Evolutionary conservation across 805 yeast genomes (phyloP).

Genomic region (Kazachstania kunashirensis): DNA sequence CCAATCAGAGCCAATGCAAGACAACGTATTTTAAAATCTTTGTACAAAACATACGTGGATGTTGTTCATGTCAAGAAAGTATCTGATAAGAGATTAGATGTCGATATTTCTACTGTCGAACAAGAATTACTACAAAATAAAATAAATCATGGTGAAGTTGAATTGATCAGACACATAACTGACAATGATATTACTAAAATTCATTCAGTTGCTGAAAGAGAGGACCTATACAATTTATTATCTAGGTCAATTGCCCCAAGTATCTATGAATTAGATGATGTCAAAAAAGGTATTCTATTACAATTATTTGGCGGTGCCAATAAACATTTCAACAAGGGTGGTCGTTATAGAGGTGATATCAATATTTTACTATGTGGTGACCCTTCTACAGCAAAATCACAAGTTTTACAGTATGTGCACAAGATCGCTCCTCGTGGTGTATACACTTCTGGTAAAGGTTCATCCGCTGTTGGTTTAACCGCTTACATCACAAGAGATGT

Average conservation of each 20-base stretch:
- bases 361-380: slow-evolving; percentile 92
- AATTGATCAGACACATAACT: slow-evolving; percentile 61
- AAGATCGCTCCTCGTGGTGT: slow-evolving; percentile 97
- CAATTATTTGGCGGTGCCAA: slow-evolving; percentile 95
- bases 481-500: slow-evolving; percentile 93
- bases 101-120: slow-evolving; percentile 58
- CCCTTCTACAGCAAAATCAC: slow-evolving; percentile 96
- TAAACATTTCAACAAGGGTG: slow-evolving; percentile 80
- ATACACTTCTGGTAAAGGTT: slow-evolving; percentile 96
- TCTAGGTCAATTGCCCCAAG: slow-evolving; percentile 95
- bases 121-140: slow-evolving; percentile 40
- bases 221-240: slow-evolving; percentile 74
- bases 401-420: slow-evolving; percentile 87
- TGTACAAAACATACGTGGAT: slow-evolving; percentile 89
- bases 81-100: slow-evolving; percentile 71
- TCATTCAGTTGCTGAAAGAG: slow-evolving; percentile 49
- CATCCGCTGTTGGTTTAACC: slow-evolving; percentile 97
- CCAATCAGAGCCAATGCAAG: slow-evolving; percentile 84
- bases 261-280: slow-evolving; percentile 91
- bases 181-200: slow-evolving; percentile 63
- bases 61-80: slow-evolving; percentile 86
- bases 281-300: slow-evolving; percentile 84
- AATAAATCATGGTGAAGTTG: slow-evolving; percentile 47
- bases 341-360: slow-evolving; percentile 91
- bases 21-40: slow-evolving; percentile 70